Conservation (phyloP, 179 eudicot genomes). For the Amaranthus tricolor region DNA sequence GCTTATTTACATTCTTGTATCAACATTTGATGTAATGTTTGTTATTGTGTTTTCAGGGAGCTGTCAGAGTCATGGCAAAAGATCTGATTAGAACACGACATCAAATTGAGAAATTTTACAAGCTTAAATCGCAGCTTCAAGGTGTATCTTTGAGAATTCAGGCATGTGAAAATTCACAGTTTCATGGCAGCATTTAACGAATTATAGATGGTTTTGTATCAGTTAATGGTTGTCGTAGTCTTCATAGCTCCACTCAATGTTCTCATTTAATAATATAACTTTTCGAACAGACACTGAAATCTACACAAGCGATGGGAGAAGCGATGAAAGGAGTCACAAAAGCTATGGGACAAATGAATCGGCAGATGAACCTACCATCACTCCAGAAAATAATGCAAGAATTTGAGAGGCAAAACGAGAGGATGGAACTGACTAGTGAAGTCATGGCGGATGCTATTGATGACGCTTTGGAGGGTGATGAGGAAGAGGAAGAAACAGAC, state of each 20-base stretch:
- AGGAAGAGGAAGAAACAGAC: conserved; percentile 95
- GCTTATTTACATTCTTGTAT: background rate
- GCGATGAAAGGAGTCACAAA: conserved; percentile 99
- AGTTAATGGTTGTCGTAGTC: background rate
- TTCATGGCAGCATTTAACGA: background rate
- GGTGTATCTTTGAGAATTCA: conserved; percentile 97
- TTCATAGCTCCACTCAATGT: background rate
- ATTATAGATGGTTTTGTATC: background rate
- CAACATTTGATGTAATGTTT: conserved; percentile 2
- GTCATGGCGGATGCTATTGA: conserved; percentile 99
- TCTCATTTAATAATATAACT: conserved; percentile 5
- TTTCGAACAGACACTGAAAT: conserved; percentile 70
- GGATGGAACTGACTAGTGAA: conserved; percentile 91
- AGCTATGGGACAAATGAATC: conserved; percentile 98
- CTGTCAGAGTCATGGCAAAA: conserved; percentile 96
- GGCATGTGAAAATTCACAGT: conserved; percentile 33
- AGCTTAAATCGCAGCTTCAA: conserved; percentile 97
- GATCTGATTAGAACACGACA: conserved; percentile 94
- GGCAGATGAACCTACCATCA: conserved; percentile 92
- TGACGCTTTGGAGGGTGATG: conserved; percentile 98
- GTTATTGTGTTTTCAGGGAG: conserved; percentile 59
- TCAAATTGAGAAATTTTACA: conserved; percentile 90
- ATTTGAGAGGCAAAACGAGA: conserved; percentile 96
- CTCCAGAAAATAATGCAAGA: conserved; percentile 96
- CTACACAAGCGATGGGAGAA: conserved; percentile 99